phyloP scores from a whole-genome alignment of 805 yeast genomes.

The Tetrapisispora iriomotensis region DNA sequence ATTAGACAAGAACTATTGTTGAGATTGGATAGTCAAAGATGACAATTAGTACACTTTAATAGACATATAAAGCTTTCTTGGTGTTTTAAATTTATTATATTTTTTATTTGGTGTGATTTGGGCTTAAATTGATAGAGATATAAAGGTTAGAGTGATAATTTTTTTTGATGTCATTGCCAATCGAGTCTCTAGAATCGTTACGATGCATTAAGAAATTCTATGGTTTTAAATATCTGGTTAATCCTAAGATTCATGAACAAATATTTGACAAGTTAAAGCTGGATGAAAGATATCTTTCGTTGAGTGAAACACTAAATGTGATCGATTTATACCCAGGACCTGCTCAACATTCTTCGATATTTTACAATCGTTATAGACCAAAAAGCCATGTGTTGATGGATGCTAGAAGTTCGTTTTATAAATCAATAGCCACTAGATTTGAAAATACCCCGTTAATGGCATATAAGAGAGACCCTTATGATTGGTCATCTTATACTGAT shows the following conservation, averaged over 20 bases:
- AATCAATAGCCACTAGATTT: slow-evolving; percentile 7
- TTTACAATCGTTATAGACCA: slow-evolving; percentile 56
- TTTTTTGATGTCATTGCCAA: slow-evolving; percentile 8
- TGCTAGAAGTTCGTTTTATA: slow-evolving; percentile 23
- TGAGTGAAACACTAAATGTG: slow-evolving; percentile 34
- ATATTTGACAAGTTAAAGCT: slow-evolving; percentile 42
- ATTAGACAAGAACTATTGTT: too few species aligned
- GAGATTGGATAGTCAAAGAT: too few species aligned
- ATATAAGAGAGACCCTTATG: slow-evolving; percentile 44
- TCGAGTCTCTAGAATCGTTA: slow-evolving; percentile 7
- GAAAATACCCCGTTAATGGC: slow-evolving; percentile 25
- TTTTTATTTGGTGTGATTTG: too few species aligned
- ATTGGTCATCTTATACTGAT: slow-evolving; percentile 52
- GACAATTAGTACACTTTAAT: too few species aligned
- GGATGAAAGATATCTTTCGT: slow-evolving; percentile 26
- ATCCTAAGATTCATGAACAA: slow-evolving; percentile 16
- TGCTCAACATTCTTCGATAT: slow-evolving; percentile 49
- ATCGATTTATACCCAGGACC: slow-evolving; percentile 54
- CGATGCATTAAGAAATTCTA: slow-evolving; percentile 15
- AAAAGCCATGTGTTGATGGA: slow-evolving; percentile 56
- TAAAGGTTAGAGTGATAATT: too few species aligned
- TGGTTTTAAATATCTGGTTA: slow-evolving; percentile 16
- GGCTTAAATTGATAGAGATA: too few species aligned
- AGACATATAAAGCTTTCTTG: too few species aligned
- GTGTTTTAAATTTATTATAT: too few species aligned